Base-by-base conservation (phyloP, 2,329 filamentous ascomycete genomes). In the Aspergillus luchuensis region DNA sequence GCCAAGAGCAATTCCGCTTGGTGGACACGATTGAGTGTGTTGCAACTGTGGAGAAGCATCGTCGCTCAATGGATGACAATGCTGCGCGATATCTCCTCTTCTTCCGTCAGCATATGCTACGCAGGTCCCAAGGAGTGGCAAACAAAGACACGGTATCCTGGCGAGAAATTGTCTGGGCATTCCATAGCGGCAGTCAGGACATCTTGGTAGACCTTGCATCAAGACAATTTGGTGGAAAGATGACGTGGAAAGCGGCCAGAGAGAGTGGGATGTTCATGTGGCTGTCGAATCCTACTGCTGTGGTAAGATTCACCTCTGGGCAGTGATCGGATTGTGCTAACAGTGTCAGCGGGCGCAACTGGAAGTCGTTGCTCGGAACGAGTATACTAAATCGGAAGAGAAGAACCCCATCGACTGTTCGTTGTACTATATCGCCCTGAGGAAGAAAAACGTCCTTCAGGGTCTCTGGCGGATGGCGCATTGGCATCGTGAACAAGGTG, bases 201-300 rank as follows among this genome's bases (percentile, higher is more conserved):
- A 93, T 98, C 41, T 80, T 98, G 17, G 81, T 90, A 1, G 91
- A 97, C 73, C 88, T 97, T 68, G 89, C 97, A 8, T 87, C 88
- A 10, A 82, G 86, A 19, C 91, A 96, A 69, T 92, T 90, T 67
- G 89, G 92, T 64, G 89, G 89, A 1, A 89, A 86, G 61, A 83
- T 98, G 79, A 80, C 89, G 6, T 99, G 95, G 95, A 85, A 90
- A 64, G 85, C 93, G 68, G 95, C 94, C 1, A 85, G 90, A 50
- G 90, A 96, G 72, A 91, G 90, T 66, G 95, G 95, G 10, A 84
- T 98, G 58, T 97, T 97, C 72, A 94, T 97, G 88, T 99, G 95
- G 94, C 83, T 99, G 64, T 86, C 87, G 0, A 93, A 97, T 74
- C 76, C 83, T 17, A 85, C 84, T 57, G 88, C 92, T 21, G 80